Evolutionary conservation across 176 grass and related monocot species (phyloP).

Genomic region (Cymbopogon citratus): DNA sequence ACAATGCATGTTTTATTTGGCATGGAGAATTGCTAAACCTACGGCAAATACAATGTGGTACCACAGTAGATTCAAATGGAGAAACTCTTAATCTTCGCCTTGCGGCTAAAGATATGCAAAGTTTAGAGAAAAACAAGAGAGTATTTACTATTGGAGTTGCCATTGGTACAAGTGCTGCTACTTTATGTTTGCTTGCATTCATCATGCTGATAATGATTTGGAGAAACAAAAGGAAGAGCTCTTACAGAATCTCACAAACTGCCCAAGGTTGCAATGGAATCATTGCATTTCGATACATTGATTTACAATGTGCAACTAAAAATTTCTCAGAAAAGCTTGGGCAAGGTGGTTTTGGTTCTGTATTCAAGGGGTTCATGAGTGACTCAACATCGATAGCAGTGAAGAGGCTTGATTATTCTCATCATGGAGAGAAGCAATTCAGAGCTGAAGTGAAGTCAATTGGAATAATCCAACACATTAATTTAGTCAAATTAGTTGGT

Average conservation of each 20-base stretch:
- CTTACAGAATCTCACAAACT: not conserved
- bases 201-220: not conserved
- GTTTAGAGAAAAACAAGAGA: not conserved
- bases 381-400: not conserved
- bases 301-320: not conserved
- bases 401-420: not conserved
- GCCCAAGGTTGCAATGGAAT: not conserved
- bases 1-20: not conserved
- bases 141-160: not conserved
- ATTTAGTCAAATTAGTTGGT: conserved; percentile 5
- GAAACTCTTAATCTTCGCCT: conserved; percentile 1
- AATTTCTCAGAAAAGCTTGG: not conserved
- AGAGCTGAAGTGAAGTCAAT: conserved; percentile 7
- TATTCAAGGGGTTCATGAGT: not conserved
- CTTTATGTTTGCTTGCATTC: not conserved
- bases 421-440: conserved; percentile 10
- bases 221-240: not conserved
- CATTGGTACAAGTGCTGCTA: not conserved
- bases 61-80: not conserved
- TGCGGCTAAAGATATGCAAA: not conserved
- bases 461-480: not conserved
- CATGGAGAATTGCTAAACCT: not conserved
- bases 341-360: not conserved
- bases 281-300: not conserved
- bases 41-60: not conserved